phyloP scores from a whole-genome alignment of 805 yeast genomes.

The Blastobotrys robertii region DNA sequence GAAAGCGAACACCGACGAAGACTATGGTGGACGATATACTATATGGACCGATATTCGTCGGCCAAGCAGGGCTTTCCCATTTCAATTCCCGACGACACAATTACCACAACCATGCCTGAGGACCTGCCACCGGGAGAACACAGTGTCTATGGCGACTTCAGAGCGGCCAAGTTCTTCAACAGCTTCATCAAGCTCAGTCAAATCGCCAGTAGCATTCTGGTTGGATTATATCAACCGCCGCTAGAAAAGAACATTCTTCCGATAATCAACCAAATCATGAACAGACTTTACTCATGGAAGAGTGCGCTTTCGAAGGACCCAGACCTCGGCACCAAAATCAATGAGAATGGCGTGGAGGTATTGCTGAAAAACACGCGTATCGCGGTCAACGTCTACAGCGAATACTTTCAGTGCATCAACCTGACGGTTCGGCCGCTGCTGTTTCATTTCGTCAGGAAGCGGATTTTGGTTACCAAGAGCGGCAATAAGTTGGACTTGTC shows the following conservation, averaged over 20 bases:
- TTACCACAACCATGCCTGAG: conserved; percentile 12
- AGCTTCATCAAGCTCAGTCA: conserved; percentile 16
- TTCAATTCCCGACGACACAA: conserved; percentile 12
- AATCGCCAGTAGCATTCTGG: conserved; percentile 11
- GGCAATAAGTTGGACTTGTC: conserved; percentile 9
- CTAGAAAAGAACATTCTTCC: conserved; percentile 11
- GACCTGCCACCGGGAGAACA: background rate
- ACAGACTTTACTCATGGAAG: conserved; percentile 14
- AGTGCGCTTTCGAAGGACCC: conserved; percentile 11
- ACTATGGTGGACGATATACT: conserved; percentile 20
- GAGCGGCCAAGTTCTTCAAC: conserved; percentile 13
- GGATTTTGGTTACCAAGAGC: conserved; percentile 9
- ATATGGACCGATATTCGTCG: conserved; percentile 15
- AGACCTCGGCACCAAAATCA: conserved; percentile 10
- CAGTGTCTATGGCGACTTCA: conserved; percentile 8
- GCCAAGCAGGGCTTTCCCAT: conserved; percentile 19
- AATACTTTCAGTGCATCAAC: conserved; percentile 18
- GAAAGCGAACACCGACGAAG: conserved; percentile 16
- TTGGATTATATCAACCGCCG: conserved; percentile 14
- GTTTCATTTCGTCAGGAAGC: conserved; percentile 16
- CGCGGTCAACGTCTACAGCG: conserved; percentile 15
- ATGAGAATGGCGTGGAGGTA: conserved; percentile 10
- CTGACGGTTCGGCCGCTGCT: conserved; percentile 18
- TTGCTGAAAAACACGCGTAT: conserved; percentile 3
- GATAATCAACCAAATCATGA: conserved; percentile 10